Evolutionary conservation across 768 basidiomycete species (phyloP).

Genomic region (Chalciporus chontae): DNA sequence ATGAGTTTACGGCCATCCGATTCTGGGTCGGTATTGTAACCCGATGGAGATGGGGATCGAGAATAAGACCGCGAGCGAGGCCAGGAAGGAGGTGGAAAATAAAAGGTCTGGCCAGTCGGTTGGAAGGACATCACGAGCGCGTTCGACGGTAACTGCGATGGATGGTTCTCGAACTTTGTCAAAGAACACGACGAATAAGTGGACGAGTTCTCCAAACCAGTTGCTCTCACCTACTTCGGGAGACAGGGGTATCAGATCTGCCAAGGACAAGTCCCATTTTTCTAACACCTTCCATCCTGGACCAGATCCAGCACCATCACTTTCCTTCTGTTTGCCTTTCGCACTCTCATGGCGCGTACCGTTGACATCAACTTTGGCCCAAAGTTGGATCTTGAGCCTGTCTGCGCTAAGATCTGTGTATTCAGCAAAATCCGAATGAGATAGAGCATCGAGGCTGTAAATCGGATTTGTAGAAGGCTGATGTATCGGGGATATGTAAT

Average conservation of each 20-base stretch:
- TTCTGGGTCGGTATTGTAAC: constrained; percentile 76
- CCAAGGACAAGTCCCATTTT: constrained; percentile 62
- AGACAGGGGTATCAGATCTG: constrained; percentile 53
- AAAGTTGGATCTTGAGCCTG: constrained; percentile 53
- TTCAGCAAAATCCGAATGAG: constrained; percentile 49
- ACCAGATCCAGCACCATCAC: constrained; percentile 19
- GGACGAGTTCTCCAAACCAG: constrained; percentile 4
- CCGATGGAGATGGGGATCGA: constrained; percentile 57
- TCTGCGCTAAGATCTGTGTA: constrained; percentile 53
- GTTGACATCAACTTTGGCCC: constrained; percentile 43
- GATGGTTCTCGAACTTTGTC: constrained; percentile 35
- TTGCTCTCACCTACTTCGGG: constrained; percentile 50
- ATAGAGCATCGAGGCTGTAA: constrained; percentile 57
- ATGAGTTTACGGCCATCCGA: constrained; percentile 43
- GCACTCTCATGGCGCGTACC: constrained; percentile 14
- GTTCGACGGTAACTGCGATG: constrained; percentile 62
- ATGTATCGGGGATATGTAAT: constrained; percentile 79
- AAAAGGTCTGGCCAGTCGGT: constrained; percentile 59
- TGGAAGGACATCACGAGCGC: constrained; percentile 65
- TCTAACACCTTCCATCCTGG: constrained; percentile 61
- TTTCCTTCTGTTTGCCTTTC: constrained; percentile 48
- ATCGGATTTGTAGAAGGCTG: constrained; percentile 80
- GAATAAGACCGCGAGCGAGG: constrained; percentile 25
- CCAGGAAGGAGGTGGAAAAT: constrained; percentile 42
- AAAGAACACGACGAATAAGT: constrained; percentile 9